Evolutionary conservation across 257 asterid species (phyloP).

Genomic region (Knoxia roxburghii): DNA sequence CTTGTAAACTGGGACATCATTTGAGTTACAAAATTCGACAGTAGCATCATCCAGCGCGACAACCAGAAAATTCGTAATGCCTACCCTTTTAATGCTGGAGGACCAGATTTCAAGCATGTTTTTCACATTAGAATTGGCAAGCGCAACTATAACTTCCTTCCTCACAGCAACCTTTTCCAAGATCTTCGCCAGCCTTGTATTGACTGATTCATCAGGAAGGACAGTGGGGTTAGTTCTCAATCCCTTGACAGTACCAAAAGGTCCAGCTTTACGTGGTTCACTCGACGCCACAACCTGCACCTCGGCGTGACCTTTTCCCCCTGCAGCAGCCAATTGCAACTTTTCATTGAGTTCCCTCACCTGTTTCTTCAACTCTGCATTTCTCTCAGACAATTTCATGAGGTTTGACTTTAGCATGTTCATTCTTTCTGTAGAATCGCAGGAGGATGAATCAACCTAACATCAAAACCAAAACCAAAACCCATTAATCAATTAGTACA

Average conservation of each 20-base stretch:
- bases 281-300: conserved; percentile 38
- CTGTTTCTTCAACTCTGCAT: conserved; percentile 51
- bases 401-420: conserved; percentile 47
- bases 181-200: conserved; percentile 66
- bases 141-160: conserved; percentile 68
- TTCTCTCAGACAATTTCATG: conserved; percentile 42
- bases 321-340: conserved; percentile 49
- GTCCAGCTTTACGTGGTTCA: conserved; percentile 62
- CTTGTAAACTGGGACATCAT: conserved; percentile 50
- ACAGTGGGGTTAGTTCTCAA: conserved; percentile 64
- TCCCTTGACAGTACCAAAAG: conserved; percentile 69
- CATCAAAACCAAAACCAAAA: no score
- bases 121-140: conserved; percentile 73
- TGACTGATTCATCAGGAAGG: conserved; percentile 56
- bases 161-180: conserved; percentile 48
- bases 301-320: conserved; percentile 34
- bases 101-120: conserved; percentile 61
- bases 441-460: conserved; percentile 46
- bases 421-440: conserved; percentile 45
- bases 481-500: conserved; percentile 5
- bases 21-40: conserved; percentile 55
- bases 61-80: conserved; percentile 58
- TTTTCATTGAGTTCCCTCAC: conserved; percentile 57
- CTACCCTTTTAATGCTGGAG: conserved; percentile 53
- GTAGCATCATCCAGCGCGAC: conserved; percentile 66